Percentiles rank a stretch among this genome's conserved stretches.
phyloP scores from a whole-genome alignment of 2,329 filamentous ascomycete genomes.

The Cladosporium sp. region DNA sequence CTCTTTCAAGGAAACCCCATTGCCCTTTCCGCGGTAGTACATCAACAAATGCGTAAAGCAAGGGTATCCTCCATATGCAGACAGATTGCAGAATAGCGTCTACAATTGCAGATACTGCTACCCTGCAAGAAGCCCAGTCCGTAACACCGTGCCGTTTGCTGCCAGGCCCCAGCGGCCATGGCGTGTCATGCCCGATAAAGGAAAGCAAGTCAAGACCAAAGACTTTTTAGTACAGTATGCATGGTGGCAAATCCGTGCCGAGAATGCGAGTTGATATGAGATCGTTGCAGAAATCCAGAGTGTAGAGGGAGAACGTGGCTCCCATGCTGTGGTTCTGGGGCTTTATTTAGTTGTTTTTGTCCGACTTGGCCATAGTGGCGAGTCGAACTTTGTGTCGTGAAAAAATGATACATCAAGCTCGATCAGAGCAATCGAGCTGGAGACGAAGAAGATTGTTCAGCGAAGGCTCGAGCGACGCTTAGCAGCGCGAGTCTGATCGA shows the following conservation, averaged over 20 bases:
- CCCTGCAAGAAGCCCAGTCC: background rate
- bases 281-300: slow-evolving; percentile 5
- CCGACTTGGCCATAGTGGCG: background rate
- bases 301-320: slow-evolving; percentile 11
- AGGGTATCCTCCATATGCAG: slow-evolving; percentile 14
- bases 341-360: slow-evolving; percentile 7
- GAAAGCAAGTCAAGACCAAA: background rate
- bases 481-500: slow-evolving; percentile 74
- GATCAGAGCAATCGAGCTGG: background rate
- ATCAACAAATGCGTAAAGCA: slow-evolving; percentile 12
- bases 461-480: slow-evolving; percentile 40
- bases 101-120: slow-evolving; percentile 5
- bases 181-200: background rate
- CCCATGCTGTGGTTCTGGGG: slow-evolving; percentile 15
- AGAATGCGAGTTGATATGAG: background rate
- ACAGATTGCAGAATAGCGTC: slow-evolving; percentile 2
- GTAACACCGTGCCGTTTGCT: slow-evolving; percentile 7
- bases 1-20: background rate
- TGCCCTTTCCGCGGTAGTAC: slow-evolving; percentile 2
- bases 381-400: background rate
- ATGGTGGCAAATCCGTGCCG: slow-evolving; percentile 7
- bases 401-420: background rate
- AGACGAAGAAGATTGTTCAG: slow-evolving; percentile 18
- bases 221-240: slow-evolving; percentile 12
- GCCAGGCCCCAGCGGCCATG: background rate